Evolutionary conservation across 208 protist species (phyloP).

Genomic region (Trypanosoma grayi): DNA sequence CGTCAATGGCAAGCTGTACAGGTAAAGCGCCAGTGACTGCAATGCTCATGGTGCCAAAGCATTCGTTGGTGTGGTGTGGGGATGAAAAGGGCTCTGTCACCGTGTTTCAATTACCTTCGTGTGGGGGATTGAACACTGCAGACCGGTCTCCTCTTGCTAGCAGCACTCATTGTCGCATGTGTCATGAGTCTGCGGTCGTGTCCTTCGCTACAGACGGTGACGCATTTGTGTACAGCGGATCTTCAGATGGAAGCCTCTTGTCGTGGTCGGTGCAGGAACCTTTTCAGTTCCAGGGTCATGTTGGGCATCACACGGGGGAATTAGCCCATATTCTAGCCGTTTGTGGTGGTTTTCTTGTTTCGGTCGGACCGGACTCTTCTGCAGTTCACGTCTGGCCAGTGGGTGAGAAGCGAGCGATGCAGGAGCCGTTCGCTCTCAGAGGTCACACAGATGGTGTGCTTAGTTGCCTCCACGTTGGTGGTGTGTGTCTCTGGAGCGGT

Average conservation of each 20-base stretch:
- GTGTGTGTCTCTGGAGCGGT: conserved; percentile 15
- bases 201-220: conserved; percentile 5
- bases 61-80: conserved; percentile 14
- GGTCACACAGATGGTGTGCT: conserved; percentile 19
- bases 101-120: not conserved
- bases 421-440: not conserved
- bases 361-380: conserved; percentile 6
- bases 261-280: conserved; percentile 6
- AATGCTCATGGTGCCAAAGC: not conserved
- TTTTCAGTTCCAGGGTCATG: not conserved
- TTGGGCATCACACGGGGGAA: conserved; percentile 13
- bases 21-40: conserved; percentile 10
- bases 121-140: not conserved
- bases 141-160: not conserved
- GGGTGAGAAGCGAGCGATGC: not conserved
- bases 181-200: not conserved
- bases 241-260: conserved; percentile 1
- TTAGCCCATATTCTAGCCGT: not conserved
- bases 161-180: not conserved
- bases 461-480: conserved; percentile 5
- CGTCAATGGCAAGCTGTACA: not conserved
- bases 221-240: conserved; percentile 13
- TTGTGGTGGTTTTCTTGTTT: conserved; percentile 5
- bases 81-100: conserved; percentile 4
- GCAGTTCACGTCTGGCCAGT: conserved; percentile 12